Evolutionary conservation across 108 stramenopile species (phyloP).

Genomic region (Cyclotella cryptica): DNA sequence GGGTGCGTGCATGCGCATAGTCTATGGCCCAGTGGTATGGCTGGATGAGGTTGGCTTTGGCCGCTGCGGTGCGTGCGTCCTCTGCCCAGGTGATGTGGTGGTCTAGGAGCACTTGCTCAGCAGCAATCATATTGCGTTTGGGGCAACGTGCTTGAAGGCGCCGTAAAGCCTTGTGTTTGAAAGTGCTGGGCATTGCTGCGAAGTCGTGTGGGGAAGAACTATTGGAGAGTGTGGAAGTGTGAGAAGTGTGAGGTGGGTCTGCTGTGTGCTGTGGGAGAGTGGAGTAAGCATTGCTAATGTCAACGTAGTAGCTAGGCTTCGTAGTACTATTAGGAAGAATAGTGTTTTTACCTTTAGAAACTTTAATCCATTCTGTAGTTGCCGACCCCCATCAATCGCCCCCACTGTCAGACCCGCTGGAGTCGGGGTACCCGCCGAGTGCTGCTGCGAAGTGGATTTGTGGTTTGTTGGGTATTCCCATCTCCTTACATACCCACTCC

Average conservation of each 20-base stretch:
- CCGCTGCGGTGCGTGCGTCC: neutral
- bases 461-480: neutral
- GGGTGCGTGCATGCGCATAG: neutral
- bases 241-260: neutral
- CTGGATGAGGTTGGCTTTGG: neutral
- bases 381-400: neutral
- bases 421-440: neutral
- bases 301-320: neutral
- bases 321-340: neutral
- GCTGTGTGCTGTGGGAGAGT: neutral
- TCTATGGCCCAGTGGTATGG: neutral
- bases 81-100: constrained; percentile 11
- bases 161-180: neutral
- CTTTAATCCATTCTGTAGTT: neutral
- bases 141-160: neutral
- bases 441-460: neutral
- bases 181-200: neutral
- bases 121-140: neutral
- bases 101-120: neutral
- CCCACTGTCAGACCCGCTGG: neutral
- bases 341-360: neutral
- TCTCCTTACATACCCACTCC: neutral
- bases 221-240: neutral
- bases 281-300: neutral
- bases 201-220: neutral